Percentiles rank a stretch among this genome's conserved stretches.
Conservation (phyloP, 345 rosid genomes). For the Ceriops decandra region DNA sequence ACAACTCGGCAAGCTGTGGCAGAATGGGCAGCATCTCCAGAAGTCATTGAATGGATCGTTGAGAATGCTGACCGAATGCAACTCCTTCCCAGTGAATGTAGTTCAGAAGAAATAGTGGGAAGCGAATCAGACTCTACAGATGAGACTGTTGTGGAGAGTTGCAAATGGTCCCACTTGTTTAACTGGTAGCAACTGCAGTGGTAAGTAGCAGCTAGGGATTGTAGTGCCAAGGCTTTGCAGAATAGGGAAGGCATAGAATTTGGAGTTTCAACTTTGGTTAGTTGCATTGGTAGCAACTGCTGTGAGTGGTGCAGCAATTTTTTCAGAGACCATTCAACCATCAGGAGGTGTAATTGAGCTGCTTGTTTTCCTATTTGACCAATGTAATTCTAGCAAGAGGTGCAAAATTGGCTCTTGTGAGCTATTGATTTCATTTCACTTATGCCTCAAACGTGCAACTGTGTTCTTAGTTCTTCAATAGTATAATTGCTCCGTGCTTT, state of each 20-base stretch:
- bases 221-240: neutral
- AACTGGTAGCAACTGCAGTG: slow-evolving; percentile 25
- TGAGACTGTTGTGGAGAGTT: slow-evolving; percentile 29
- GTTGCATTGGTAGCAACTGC: no score
- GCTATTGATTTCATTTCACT: neutral
- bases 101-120: slow-evolving; percentile 48
- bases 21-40: slow-evolving; percentile 59
- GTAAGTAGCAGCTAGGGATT: neutral
- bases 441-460: no score
- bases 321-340: neutral
- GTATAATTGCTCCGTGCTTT: no score
- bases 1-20: slow-evolving; percentile 31
- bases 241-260: slow-evolving; percentile 1
- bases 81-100: slow-evolving; percentile 42
- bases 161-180: slow-evolving; percentile 35
- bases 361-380: neutral
- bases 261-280: no score
- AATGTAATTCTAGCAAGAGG: neutral
- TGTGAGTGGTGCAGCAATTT: neutral
- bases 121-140: slow-evolving; percentile 66
- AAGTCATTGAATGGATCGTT: slow-evolving; percentile 66
- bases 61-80: slow-evolving; percentile 67
- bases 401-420: neutral
- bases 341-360: neutral
- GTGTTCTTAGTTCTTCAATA: no score